Base-by-base conservation (phyloP, 1,284 basidiomycete genomes). In the Filobasidium uniguttulatum region DNA sequence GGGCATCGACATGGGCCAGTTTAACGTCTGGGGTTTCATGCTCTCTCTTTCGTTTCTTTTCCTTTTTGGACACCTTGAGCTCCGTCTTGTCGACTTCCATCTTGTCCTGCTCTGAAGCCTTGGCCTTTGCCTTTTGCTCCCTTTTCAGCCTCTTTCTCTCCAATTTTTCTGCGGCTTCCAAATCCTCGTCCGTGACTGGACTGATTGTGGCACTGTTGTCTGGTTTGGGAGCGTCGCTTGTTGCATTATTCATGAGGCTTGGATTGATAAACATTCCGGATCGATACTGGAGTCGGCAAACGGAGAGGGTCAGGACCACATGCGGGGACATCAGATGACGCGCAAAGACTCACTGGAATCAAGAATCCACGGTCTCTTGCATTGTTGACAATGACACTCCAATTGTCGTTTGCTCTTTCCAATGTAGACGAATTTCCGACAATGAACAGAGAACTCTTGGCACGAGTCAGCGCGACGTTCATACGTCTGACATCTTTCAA, bases 381-480 rank as follows among this genome's bases (percentile, higher is more conserved):
- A 65, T 96, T 83, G 8, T 71, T 66, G 20, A 94, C 75, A 34
- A 94, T 87, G 25, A 74, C 71, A 49, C 73, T 76, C 90, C 90
- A 96, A 12, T 75, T 79, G 17, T 74, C 70, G 58, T 96, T 83
- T 55, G 85, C 86, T 48, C 88, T 75, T 62, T 88, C 82, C 8
- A 97, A 74, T 2, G 89, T 93, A 8, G 83, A 72, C 6, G 82
- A 83, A 67, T 97, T 82, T 5, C 94, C 94, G 25, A 99, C 75
- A 44, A 99, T 81, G 65, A 93, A 98, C 9, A 98, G 71, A 6
- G 90, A 96, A 20, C 87, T 89, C 62, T 85, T 86, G 3, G 94
- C 88, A 63, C 94, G 83, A 15, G 94, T 99, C 34, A 99, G 72
- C 17, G 94, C 93, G 19, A 99, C 94, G 68, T 99, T 98, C 85